Evolutionary conservation across 2,329 filamentous ascomycete species (phyloP), one percentile per base, ranked within the genome.

Genomic region (Neofusicoccum umdonicola): DNA sequence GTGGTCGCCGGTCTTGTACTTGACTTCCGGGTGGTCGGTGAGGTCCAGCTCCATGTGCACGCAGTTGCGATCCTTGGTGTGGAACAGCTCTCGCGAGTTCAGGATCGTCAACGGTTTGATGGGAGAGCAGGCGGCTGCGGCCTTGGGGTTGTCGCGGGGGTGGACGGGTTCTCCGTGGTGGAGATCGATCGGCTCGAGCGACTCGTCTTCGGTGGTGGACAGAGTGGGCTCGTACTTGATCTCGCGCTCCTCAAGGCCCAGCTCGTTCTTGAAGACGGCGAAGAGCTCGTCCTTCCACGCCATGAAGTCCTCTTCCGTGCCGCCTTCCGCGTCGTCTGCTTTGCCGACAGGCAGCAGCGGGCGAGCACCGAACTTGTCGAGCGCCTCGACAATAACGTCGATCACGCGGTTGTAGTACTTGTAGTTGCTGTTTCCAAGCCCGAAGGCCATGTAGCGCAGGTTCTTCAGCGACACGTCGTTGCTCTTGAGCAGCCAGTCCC

Each of bases 341-440:
- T 70, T 75, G 4, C 75, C 76, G 11, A 73, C 67, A 3, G 72
- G 70, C 31, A 76, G 70, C 9, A 79, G 68, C 31, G 69, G 45
- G 15, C 68, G 69, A 3, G 76, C 78, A 27, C 77, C 76, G 34
- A 74, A 71, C 6, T 65, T 62, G 52, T 79, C 68, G 17, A 79
- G 68, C 51, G 68, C 69, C 42, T 72, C 67, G 6, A 69, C 72
- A 3, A 79, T 71, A 11, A 73, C 72, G 62, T 80, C 74, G 11
- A 79, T 71, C 8, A 81, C 78, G 31, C 72, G 72, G 66, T 81
- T 82, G 70, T 79, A 81, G 70, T 80, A 74, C 67, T 80, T 80
- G 74, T 82, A 81, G 67, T 81, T 81, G 68, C 75, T 79, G 69
- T 82, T 81, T 6, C 80, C 80, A 47, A 81, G 73, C 11, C 80